phyloP scores from a whole-genome alignment of 2,329 filamentous ascomycete species.

The Paracorniculantispora psalliotae region DNA sequence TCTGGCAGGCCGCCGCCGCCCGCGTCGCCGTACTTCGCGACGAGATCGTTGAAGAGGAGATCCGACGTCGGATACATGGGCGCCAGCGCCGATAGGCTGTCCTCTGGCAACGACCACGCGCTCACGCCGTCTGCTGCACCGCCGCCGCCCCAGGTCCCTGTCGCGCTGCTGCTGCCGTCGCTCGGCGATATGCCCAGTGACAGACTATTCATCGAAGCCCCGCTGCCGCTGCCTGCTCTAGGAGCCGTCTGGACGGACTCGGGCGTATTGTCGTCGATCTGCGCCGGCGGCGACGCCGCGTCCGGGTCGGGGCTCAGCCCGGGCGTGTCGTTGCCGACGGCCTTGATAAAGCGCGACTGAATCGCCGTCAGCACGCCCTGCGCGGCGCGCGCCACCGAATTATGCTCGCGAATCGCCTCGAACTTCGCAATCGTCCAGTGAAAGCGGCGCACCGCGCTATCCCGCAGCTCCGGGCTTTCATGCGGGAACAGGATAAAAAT shows the following conservation, averaged over 20 bases:
- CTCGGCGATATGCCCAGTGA: conserved; percentile 8
- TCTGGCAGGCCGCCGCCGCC: conserved; percentile 12
- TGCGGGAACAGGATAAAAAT: conserved; percentile 57
- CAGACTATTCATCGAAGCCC: not conserved
- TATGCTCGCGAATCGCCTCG: conserved; percentile 48
- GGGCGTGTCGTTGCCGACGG: conserved; percentile 30
- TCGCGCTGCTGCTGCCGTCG: conserved; percentile 10
- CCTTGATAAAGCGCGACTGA: conserved; percentile 47
- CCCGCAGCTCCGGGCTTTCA: conserved; percentile 46
- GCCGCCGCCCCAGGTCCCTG: conserved; percentile 1
- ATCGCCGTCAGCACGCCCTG: conserved; percentile 52
- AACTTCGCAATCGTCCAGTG: conserved; percentile 57
- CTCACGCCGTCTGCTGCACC: conserved; percentile 11
- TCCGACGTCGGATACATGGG: conserved; percentile 55
- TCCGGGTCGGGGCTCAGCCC: not conserved
- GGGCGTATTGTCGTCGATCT: conserved; percentile 7
- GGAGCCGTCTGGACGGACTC: not conserved
- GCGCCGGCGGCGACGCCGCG: not conserved
- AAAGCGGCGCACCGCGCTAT: conserved; percentile 49
- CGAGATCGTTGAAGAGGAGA: conserved; percentile 52
- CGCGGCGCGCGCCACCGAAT: conserved; percentile 49
- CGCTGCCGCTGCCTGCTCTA: not conserved
- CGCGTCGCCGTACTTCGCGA: conserved; percentile 32
- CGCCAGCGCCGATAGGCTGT: conserved; percentile 43
- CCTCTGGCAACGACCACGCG: conserved; percentile 10